Conservation (phyloP, 2,329 filamentous ascomycete species). For the Botrytis elliptica region DNA sequence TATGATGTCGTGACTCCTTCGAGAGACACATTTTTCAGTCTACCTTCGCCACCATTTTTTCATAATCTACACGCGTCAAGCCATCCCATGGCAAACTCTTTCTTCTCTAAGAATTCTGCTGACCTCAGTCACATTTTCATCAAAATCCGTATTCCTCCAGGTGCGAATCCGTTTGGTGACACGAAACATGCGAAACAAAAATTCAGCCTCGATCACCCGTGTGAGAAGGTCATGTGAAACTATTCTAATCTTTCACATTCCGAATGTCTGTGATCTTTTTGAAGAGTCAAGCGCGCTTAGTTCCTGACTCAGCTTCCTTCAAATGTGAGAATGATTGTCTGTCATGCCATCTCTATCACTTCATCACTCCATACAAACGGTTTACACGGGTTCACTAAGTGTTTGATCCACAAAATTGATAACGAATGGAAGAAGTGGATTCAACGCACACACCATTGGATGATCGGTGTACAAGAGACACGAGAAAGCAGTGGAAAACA, state of each 20-base stretch:
- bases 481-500: constrained; percentile 3
- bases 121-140: constrained; percentile 14
- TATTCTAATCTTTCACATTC: constrained; percentile 9
- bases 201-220: constrained; percentile 20
- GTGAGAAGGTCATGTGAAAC: constrained; percentile 21
- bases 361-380: constrained; percentile 17
- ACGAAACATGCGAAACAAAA: constrained; percentile 1
- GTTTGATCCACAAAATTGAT: constrained; percentile 11
- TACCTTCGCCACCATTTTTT: constrained; percentile 14
- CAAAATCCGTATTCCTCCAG: not conserved
- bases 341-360: constrained; percentile 16
- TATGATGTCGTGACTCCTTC: constrained; percentile 20
- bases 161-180: not conserved
- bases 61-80: constrained; percentile 10
- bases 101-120: not conserved
- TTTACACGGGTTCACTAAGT: constrained; percentile 1
- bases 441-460: not conserved
- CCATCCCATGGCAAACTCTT: not conserved
- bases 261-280: not conserved
- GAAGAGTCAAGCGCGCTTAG: constrained; percentile 20
- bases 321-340: not conserved
- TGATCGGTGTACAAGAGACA: constrained; percentile 14
- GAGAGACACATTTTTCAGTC: not conserved
- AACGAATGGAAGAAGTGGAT: constrained; percentile 19
- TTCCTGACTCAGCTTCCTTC: not conserved